Conservation (phyloP, 495 filamentous ascomycete genomes). For the Aspergillus diversus region DNA sequence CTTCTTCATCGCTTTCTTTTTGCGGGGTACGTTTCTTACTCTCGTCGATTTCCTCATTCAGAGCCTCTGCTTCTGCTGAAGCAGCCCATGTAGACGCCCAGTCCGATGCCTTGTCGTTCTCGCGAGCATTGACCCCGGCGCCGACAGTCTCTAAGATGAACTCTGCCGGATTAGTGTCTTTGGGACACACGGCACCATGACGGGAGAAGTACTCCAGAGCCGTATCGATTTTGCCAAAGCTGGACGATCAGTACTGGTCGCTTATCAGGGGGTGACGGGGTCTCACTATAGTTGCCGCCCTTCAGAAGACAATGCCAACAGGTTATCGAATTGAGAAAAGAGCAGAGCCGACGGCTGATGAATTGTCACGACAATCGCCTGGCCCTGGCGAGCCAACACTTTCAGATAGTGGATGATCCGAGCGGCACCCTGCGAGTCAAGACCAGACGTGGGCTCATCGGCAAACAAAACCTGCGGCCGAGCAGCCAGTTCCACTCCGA, state of each 20-base stretch:
- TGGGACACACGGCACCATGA: conserved; percentile 72
- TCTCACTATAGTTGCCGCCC: conserved; percentile 74
- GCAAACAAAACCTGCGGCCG: conserved; percentile 70
- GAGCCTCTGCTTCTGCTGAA: not conserved
- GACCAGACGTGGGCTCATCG: conserved; percentile 74
- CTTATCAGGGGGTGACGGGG: conserved; percentile 37
- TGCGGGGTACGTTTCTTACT: conserved; percentile 6
- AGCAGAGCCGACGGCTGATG: conserved; percentile 75
- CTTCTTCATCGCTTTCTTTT: not conserved
- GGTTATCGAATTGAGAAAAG: conserved; percentile 71
- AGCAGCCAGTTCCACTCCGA: conserved; percentile 66
- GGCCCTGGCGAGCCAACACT: conserved; percentile 64
- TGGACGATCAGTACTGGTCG: not conserved
- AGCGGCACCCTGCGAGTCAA: conserved; percentile 63
- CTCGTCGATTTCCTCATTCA: conserved; percentile 1
- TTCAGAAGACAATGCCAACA: conserved; percentile 66
- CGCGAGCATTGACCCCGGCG: conserved; percentile 2
- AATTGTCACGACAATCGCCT: conserved; percentile 73
- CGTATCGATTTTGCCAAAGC: conserved; percentile 44
- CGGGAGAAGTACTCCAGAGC: conserved; percentile 73
- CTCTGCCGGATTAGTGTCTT: conserved; percentile 77
- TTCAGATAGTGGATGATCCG: conserved; percentile 63
- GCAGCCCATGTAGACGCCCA: conserved; percentile 9
- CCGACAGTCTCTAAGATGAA: conserved; percentile 13
- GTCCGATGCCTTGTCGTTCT: conserved; percentile 10